Evolutionary conservation across 768 basidiomycete species (phyloP), one percentile per base, ranked within the genome.

Genomic region (Chalciporus pseudorubinellus): DNA sequence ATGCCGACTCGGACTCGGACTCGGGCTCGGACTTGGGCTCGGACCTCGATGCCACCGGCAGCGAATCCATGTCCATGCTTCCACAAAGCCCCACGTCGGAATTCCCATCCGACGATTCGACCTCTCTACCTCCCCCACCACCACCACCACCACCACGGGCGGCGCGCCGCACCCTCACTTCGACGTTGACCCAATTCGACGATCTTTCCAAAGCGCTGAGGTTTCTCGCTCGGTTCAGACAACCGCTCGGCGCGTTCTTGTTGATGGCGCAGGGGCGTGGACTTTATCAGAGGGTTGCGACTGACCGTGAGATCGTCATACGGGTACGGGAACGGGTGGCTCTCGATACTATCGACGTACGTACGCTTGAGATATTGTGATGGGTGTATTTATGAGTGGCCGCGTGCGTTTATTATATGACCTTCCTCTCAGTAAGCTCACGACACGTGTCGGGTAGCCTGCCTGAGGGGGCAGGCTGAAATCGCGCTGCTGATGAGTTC

Each of bases 231-330:
- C 59, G 59, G 38, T 48, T 63, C 16, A 48, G 47, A 22, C 53
- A 53, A 26, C 48, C 59, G 0, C 29, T 64, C 0, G 50, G 62
- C 22, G 62, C 51, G 6, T 43, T 63, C 2, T 34, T 63, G n/a
- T 20, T 64, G 3, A 29, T 31, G 9, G 44, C 29, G 2, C 34
- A 48, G 20, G 44, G 51, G 0, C 55, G 41, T 8, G 40, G 44
- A 12, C 48, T 41, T 36, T 63, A 60, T 21, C 43, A 19, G 29
- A 60, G 61, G 39, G 46, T 63, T 8, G 61, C 44, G 26, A 51
- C 48, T 36, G 51, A 53, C 12, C 24, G 34, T 20, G 42, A 57
- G 1, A 58, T 62, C 4, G 11, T 41, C 21, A 48, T 64, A 22
- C 42, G 42, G 20, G 43, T 55, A 5, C 58, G 49, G 4, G 21